Evolutionary conservation across 495 filamentous ascomycete species (phyloP).

Genomic region (Terfezia boudieri): DNA sequence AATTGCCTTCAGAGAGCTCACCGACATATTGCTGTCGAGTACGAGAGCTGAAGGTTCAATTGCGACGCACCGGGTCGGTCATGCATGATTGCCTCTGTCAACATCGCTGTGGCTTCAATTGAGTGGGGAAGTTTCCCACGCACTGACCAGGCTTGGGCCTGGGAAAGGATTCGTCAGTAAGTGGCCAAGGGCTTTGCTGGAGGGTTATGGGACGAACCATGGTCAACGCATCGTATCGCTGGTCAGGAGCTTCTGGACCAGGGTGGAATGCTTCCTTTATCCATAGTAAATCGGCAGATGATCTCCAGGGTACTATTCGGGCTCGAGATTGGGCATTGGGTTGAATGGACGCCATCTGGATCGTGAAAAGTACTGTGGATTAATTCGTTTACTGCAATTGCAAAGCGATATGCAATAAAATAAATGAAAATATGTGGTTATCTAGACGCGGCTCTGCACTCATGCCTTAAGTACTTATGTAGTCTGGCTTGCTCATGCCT

Average conservation of each 20-base stretch:
- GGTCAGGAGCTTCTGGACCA: constrained; percentile 33
- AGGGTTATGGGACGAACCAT: constrained; percentile 1
- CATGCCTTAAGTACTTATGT: too few species aligned
- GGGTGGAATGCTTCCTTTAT: constrained; percentile 3
- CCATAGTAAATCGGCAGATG: constrained; percentile 8
- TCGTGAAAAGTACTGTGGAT: too few species aligned
- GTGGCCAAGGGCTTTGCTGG: neutral
- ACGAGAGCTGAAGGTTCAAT: constrained; percentile 2
- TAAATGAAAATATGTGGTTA: too few species aligned
- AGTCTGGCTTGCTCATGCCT: too few species aligned
- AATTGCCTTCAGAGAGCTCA: neutral
- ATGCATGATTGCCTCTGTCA: constrained; percentile 12
- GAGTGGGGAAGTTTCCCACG: constrained; percentile 15
- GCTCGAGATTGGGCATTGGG: constrained; percentile 17
- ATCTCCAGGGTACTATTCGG: constrained; percentile 15
- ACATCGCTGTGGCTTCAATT: constrained; percentile 15
- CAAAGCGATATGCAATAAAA: too few species aligned
- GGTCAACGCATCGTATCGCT: constrained; percentile 20
- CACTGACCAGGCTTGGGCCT: constrained; percentile 14
- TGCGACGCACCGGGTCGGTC: constrained; percentile 6
- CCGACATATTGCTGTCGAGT: neutral
- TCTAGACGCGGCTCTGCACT: too few species aligned
- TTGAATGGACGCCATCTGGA: neutral
- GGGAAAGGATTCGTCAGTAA: neutral
- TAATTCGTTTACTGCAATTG: too few species aligned